Evolutionary conservation across 108 stramenopile genomes (phyloP).

Genomic region (Skeletonema potamos): DNA sequence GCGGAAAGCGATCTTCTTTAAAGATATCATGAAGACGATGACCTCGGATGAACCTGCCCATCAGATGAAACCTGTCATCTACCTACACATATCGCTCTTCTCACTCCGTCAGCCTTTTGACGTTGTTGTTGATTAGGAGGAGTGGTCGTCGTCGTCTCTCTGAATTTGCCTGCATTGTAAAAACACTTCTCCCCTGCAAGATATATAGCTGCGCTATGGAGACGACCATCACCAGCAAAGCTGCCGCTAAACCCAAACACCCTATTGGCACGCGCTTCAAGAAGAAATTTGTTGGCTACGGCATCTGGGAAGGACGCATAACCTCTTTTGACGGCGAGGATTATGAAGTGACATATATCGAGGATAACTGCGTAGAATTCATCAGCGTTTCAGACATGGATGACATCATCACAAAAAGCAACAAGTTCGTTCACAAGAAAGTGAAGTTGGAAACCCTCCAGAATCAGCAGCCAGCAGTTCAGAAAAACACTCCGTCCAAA

Average conservation of each 20-base stretch:
- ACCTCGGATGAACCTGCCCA: too few relatives aligned
- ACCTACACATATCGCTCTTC: not conserved
- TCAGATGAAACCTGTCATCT: too few relatives aligned
- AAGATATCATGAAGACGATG: too few relatives aligned
- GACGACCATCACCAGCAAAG: not conserved
- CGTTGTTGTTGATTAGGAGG: not conserved
- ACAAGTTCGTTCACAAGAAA: not conserved
- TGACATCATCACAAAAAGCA: not conserved
- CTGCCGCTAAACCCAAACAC: not conserved
- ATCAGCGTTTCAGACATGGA: not conserved
- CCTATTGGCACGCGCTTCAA: not conserved
- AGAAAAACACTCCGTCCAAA: not conserved
- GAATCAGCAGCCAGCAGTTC: not conserved
- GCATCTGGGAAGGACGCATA: constrained; percentile 1
- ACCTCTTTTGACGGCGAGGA: constrained; percentile 3
- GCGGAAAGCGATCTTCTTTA: too few relatives aligned
- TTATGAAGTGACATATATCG: not conserved
- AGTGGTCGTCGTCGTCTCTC: not conserved
- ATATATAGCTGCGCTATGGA: not conserved
- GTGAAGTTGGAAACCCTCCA: not conserved
- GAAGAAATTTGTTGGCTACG: not conserved
- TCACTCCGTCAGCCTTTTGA: not conserved
- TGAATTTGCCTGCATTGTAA: not conserved
- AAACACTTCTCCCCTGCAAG: not conserved
- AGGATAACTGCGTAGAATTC: not conserved